Percentiles rank a stretch among this genome's conserved stretches.
Evolutionary conservation across 192 early-diverging fungal genomes (phyloP).

Genomic region (Backusella australiensis): DNA sequence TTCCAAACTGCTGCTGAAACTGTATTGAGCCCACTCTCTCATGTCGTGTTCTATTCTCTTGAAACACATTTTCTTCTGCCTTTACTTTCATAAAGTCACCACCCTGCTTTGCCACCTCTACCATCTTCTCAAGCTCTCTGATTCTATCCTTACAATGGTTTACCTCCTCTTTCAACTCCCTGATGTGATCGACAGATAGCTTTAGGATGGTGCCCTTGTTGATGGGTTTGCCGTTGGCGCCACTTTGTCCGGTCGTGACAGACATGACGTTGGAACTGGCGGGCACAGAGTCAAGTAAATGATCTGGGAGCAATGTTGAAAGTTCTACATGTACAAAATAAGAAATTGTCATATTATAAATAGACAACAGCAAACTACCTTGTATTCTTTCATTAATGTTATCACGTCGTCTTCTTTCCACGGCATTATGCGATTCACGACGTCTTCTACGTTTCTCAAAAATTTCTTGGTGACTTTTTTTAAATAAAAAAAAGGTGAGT

Average conservation of each 20-base stretch:
- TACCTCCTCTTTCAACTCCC: conserved; percentile 18
- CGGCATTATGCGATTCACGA: conserved; percentile 31
- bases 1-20: conserved; percentile 29
- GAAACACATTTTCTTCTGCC: conserved; percentile 9
- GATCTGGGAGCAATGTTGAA: conserved; percentile 25
- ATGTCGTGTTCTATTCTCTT: conserved; percentile 1
- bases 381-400: conserved; percentile 33
- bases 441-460: conserved; percentile 28
- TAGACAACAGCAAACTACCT: conserved; percentile 3
- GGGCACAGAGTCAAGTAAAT: conserved; percentile 21
- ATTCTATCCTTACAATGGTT: conserved; percentile 20
- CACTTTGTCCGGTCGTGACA: not conserved
- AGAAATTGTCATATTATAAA: not conserved
- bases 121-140: conserved; percentile 18
- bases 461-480: conserved; percentile 29
- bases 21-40: conserved; percentile 29
- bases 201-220: conserved; percentile 30
- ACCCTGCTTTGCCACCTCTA: conserved; percentile 17
- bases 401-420: conserved; percentile 29
- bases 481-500: not conserved
- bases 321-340: conserved; percentile 3
- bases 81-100: not conserved
- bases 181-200: conserved; percentile 32
- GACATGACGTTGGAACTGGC: conserved; percentile 26
- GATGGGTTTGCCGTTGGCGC: conserved; percentile 10